Conservation (phyloP, 2,329 filamentous ascomycete species). For the Phaeomoniella chlamydospora region DNA sequence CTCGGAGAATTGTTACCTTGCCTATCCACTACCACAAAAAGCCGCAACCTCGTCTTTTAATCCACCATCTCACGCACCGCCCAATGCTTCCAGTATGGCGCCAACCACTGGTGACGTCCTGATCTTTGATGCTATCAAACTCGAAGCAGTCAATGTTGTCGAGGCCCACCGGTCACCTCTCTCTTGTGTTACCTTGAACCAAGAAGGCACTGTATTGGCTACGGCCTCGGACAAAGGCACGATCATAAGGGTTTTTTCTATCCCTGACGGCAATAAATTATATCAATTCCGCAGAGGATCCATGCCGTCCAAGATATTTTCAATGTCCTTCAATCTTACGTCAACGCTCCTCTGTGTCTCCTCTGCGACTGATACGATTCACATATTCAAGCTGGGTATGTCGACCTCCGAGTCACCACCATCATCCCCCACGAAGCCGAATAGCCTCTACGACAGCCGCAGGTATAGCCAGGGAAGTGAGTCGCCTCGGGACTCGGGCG, state of each 20-base stretch:
- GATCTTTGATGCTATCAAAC: conserved; percentile 75
- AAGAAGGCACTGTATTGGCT: conserved; percentile 77
- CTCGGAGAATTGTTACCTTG: conserved; percentile 89
- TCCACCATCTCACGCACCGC: conserved; percentile 70
- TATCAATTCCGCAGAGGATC: conserved; percentile 94
- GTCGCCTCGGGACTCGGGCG: conserved; percentile 21
- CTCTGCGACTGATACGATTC: conserved; percentile 88
- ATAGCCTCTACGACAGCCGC: conserved; percentile 5
- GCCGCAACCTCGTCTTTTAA: conserved; percentile 35
- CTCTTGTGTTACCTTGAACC: conserved; percentile 82
- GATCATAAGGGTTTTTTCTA: conserved; percentile 88
- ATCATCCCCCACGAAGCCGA: conserved; percentile 4
- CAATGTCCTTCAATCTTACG: conserved; percentile 96
- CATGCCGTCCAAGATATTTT: conserved; percentile 90
- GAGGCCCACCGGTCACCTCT: conserved; percentile 88
- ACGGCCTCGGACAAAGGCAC: conserved; percentile 96
- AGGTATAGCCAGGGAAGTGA: conserved; percentile 13
- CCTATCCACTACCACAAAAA: conserved; percentile 71
- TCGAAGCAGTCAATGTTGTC: conserved; percentile 89
- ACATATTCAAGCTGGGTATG: conserved; percentile 70
- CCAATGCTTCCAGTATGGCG: conserved; percentile 60
- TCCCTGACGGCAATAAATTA: conserved; percentile 80
- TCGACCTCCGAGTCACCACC: conserved; percentile 19
- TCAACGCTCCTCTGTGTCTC: conserved; percentile 91
- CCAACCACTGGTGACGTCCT: conserved; percentile 85